phyloP scores from a whole-genome alignment of 768 basidiomycete species.

The Ramaria rubella region DNA sequence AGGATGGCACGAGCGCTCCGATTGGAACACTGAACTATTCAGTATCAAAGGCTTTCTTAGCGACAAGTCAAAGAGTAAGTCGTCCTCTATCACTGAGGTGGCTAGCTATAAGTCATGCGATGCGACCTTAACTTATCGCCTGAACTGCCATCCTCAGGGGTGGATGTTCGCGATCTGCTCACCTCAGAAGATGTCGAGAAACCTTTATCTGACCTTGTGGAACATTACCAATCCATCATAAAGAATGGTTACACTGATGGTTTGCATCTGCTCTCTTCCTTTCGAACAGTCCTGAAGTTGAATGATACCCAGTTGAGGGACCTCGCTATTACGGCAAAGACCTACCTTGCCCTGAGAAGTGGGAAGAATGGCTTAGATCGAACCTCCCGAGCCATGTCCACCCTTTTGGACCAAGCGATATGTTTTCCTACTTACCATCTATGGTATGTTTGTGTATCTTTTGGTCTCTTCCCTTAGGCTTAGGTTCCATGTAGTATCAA shows the following conservation, averaged over 20 bases:
- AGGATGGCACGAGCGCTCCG: constrained; percentile 45
- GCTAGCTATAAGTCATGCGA: too few species aligned
- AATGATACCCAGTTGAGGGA: background rate
- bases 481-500: constrained; percentile 33
- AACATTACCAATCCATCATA: background rate
- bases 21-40: constrained; percentile 54
- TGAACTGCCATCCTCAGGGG: background rate
- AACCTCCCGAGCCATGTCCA: constrained; percentile 49
- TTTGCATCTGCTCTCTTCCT: background rate
- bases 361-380: constrained; percentile 54
- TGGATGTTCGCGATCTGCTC: background rate
- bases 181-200: constrained; percentile 4
- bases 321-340: constrained; percentile 65
- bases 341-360: constrained; percentile 55
- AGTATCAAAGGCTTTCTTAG: constrained; percentile 45
- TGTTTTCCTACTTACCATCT: constrained; percentile 49
- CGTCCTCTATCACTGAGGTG: background rate
- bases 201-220: constrained; percentile 1
- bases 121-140: background rate
- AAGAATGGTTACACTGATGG: background rate
- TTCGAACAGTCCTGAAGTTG: background rate
- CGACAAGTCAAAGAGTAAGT: constrained; percentile 27
- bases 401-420: constrained; percentile 49
- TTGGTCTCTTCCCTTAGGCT: constrained; percentile 8
- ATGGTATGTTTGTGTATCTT: constrained; percentile 32